phyloP scores from a whole-genome alignment of 768 basidiomycete species.

The Porpolomopsis calyptriformis region DNA sequence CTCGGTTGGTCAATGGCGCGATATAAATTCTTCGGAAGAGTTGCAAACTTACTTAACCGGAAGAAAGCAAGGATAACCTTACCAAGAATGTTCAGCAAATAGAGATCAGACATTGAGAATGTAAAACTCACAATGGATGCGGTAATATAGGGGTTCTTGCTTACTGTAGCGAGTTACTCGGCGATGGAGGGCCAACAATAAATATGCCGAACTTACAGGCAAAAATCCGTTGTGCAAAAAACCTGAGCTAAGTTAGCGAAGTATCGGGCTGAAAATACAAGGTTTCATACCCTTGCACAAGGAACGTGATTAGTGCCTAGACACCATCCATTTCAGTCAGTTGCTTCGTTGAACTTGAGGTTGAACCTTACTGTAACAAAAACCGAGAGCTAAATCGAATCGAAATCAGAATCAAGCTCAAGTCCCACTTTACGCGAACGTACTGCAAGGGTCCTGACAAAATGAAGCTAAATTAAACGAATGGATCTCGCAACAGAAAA shows the following conservation, averaged over 20 bases:
- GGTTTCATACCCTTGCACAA: slow-evolving; percentile 5
- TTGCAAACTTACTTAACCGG: not conserved
- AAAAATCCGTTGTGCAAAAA: not conserved
- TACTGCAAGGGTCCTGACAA: slow-evolving; percentile 6
- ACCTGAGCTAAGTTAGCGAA: not conserved
- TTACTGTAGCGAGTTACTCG: not conserved
- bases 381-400: not conserved
- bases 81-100: not conserved
- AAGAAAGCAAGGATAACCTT: not conserved
- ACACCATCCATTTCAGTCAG: not conserved
- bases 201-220: not conserved
- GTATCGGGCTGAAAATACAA: not conserved
- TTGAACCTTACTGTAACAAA: not conserved
- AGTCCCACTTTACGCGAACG: not conserved
- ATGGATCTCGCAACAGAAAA: too few species aligned
- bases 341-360: not conserved
- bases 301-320: slow-evolving; percentile 7
- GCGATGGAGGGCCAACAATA: not conserved
- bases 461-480: not conserved
- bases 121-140: not conserved
- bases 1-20: not conserved
- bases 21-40: not conserved
- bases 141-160: not conserved
- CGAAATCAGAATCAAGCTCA: not conserved
- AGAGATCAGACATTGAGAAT: not conserved